Evolutionary conservation across 306 rosid genomes (phyloP), one percentile per base, ranked within the genome.

Genomic region (Adenanthera pavonina): DNA sequence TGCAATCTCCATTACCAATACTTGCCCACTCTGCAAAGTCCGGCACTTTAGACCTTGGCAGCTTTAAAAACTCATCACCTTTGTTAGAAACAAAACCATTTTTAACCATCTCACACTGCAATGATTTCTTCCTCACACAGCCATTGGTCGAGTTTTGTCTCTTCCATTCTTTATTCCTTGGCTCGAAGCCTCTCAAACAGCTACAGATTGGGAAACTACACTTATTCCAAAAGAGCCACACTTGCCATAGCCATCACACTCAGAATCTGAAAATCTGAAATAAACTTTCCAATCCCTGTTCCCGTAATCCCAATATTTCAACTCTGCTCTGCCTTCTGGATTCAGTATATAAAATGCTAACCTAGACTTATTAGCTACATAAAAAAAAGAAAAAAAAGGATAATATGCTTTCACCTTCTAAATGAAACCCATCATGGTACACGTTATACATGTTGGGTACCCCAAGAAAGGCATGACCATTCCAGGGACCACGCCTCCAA

Each of bases 1-100:
- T 54, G 51, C 78, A 74, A 52, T 46, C 75, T 0, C 47, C 51
- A 17, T 62, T 61, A 25, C 51, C 14, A 17, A 1, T 1, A 15
- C 72, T 25, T 0, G 60, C 14, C 51, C 51, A 67, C 11, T 66
- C 35, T 10, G 57, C 34, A 2, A 36, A 49, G 40, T 20, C 15
- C 5, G 74, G 88, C 34, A 86, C 66, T 78, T 88, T 86, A 15
- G 75, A 66, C 52, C 25, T 70, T 20, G 17, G 64, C 15, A 85
- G 11, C 20, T 8, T 76, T 0, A 59, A 7, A 74, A 83, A 85
- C 8, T 75, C 81, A 38, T 83, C 91, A 41, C 51, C 72, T 7
- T 47, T 6, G 2, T 30, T 25, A 19, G 35, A 19, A 16, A 65
- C 11, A 64, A 9, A 8, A 5, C 15, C 2, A 9, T 15, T 76